Conservation (phyloP, 2,329 filamentous ascomycete species). For the Trichoderma sp. region DNA sequence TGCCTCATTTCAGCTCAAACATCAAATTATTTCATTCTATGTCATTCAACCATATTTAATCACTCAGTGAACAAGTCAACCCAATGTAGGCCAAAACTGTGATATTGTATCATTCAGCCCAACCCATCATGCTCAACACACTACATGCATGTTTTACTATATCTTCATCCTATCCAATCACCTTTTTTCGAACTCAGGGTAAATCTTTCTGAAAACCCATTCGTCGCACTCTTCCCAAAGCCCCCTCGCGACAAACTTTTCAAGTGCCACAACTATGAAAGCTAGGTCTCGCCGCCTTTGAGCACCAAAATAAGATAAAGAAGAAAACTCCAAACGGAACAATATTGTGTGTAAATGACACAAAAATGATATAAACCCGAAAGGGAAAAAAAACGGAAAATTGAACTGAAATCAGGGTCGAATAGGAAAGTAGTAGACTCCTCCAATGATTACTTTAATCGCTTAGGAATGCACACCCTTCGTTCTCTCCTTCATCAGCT, state of each 20-base stretch:
- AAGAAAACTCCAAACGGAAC: slow-evolving; percentile 10
- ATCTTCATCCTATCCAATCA: background rate
- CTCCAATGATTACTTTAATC: background rate
- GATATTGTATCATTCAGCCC: background rate
- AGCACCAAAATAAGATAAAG: slow-evolving; percentile 1
- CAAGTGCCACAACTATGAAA: background rate
- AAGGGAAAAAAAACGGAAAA: background rate
- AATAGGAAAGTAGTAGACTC: background rate
- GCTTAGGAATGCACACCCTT: slow-evolving; percentile 46
- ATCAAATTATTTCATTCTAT: background rate
- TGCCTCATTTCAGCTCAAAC: background rate
- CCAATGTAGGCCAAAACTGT: background rate
- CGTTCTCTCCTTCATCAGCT: slow-evolving; percentile 66
- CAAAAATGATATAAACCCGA: background rate
- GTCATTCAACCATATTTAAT: background rate
- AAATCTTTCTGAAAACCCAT: background rate
- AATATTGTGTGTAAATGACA: slow-evolving; percentile 11
- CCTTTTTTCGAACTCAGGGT: background rate
- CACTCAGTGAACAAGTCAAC: background rate
- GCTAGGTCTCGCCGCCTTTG: slow-evolving; percentile 1
- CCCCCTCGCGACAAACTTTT: background rate
- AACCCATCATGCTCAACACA: background rate
- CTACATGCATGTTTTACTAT: background rate
- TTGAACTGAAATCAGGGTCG: background rate
- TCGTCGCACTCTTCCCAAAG: background rate